Evolutionary conservation across 805 yeast genomes (phyloP).

Genomic region (Wickerhamomyces xylosicus): DNA sequence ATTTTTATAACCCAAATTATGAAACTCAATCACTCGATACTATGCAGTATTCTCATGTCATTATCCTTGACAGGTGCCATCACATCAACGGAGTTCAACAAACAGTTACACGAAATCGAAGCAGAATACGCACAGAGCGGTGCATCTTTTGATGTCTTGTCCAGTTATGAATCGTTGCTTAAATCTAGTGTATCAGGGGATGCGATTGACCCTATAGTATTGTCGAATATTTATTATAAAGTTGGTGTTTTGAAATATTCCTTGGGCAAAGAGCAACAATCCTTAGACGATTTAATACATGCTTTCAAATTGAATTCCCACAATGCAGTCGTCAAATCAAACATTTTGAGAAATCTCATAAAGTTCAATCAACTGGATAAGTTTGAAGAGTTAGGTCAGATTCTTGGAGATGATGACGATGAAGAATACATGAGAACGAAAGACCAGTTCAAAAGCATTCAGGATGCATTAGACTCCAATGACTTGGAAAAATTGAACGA

Average conservation of each 20-base stretch:
- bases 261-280: constrained; percentile 40
- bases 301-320: constrained; percentile 32
- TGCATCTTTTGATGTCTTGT: constrained; percentile 13
- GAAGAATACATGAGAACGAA: constrained; percentile 9
- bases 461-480: constrained; percentile 15
- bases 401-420: constrained; percentile 6
- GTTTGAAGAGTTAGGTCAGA: constrained; percentile 6
- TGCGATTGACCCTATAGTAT: constrained; percentile 4
- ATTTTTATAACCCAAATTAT: too few species aligned
- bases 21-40: background rate
- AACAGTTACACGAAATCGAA: constrained; percentile 11
- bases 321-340: constrained; percentile 35
- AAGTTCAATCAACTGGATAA: constrained; percentile 42
- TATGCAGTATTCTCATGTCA: background rate
- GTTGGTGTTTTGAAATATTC: constrained; percentile 53
- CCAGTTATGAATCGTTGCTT: constrained; percentile 12
- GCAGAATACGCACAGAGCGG: constrained; percentile 9
- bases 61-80: background rate
- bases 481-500: constrained; percentile 23
- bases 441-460: constrained; percentile 10
- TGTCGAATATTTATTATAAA: constrained; percentile 43
- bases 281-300: constrained; percentile 40
- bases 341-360: constrained; percentile 22
- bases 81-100: constrained; percentile 6
- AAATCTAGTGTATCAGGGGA: constrained; percentile 3